phyloP scores from a whole-genome alignment of 768 basidiomycete genomes.

The Termitomyces sp. region DNA sequence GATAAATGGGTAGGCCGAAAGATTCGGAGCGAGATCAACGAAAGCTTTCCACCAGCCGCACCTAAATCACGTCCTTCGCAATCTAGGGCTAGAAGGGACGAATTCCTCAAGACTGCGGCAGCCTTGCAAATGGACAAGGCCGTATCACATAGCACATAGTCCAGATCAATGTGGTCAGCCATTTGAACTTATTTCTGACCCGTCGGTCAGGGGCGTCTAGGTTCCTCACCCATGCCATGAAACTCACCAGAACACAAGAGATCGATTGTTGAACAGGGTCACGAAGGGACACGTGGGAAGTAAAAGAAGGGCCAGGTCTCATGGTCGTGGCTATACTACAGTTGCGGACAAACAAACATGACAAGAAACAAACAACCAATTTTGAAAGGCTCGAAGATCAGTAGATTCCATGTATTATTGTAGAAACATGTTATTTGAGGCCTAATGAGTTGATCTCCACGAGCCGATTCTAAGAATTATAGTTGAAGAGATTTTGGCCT shows the following conservation, averaged over 20 bases:
- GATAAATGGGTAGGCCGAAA: background rate
- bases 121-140: background rate
- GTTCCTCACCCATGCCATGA: background rate
- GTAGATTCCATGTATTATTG: background rate
- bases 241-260: background rate
- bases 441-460: background rate
- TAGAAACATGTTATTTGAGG: background rate
- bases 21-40: slow-evolving; percentile 4
- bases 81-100: slow-evolving; percentile 8
- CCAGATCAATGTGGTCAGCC: background rate
- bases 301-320: background rate
- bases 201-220: background rate
- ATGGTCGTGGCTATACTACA: no score
- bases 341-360: no score
- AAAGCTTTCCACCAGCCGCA: background rate
- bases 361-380: no score
- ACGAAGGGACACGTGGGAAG: background rate
- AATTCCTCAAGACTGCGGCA: background rate
- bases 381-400: no score
- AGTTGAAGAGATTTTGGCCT: background rate
- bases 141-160: slow-evolving; percentile 6
- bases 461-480: background rate
- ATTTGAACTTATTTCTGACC: background rate
- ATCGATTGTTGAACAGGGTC: background rate
- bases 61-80: slow-evolving; percentile 11